These are phyloP conservation scores for Zymoseptoria pseudotritici DNA, from an alignment of 2,329 filamentous ascomycete species.

Conservation along the genomic window DNA sequence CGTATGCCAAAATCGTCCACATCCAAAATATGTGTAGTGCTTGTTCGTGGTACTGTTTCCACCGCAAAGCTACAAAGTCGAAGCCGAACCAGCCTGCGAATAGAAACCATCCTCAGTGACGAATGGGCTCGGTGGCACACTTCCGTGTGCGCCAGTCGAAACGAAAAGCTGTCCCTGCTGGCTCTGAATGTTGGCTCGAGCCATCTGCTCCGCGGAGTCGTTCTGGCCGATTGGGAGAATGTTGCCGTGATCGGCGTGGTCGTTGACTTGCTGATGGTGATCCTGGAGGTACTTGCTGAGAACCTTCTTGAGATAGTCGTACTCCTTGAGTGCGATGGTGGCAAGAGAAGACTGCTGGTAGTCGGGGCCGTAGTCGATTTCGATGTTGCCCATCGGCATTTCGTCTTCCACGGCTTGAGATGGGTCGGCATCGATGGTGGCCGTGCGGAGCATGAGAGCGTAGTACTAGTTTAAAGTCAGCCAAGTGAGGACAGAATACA, in stretches of 20 bases:
- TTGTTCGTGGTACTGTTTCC: too few species aligned
- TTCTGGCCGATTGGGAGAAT: not conserved
- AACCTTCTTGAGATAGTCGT: conserved; percentile 18
- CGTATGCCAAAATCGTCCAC: not conserved
- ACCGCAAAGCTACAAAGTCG: not conserved
- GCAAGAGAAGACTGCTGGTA: conserved; percentile 14
- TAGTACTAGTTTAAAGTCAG: conserved; percentile 16
- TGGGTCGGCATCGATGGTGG: not conserved
- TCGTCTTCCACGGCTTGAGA: not conserved
- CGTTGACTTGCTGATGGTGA: not conserved
- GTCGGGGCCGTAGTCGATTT: conserved; percentile 21
- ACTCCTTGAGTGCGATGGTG: conserved; percentile 22
- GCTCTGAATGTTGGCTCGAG: not conserved
- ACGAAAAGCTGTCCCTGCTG: not conserved
- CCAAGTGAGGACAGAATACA: not conserved
- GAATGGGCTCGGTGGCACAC: not conserved
- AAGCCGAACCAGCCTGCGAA: not conserved
- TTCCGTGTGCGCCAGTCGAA: not conserved
- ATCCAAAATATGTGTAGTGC: not conserved
- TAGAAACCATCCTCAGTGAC: not conserved
- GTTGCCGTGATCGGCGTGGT: not conserved
- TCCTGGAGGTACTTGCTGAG: conserved; percentile 3
- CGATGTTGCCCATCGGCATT: conserved; percentile 22
- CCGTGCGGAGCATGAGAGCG: conserved; percentile 16
- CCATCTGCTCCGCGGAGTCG: not conserved